phyloP scores from a whole-genome alignment of 2,329 filamentous ascomycete genomes.

The Eutypella sp. region DNA sequence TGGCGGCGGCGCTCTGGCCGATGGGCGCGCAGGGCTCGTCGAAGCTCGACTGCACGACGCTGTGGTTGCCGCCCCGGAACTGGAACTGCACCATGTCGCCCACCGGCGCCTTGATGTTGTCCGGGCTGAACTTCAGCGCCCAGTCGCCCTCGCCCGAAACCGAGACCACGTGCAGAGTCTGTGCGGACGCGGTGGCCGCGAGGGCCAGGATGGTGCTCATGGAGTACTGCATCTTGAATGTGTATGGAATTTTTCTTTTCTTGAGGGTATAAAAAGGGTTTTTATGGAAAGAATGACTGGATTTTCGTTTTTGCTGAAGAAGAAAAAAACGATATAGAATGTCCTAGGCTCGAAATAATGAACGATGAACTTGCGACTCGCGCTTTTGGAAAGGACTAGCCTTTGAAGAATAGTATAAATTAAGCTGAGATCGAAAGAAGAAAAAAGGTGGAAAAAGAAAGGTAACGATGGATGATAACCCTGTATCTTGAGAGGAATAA shows the following conservation, averaged over 20 bases:
- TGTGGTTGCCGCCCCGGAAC: constrained; percentile 68
- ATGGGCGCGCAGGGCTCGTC: constrained; percentile 65
- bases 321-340: too few species aligned
- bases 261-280: constrained; percentile 5
- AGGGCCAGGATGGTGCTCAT: constrained; percentile 43
- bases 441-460: constrained; percentile 17
- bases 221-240: constrained; percentile 48
- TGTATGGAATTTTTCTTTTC: constrained; percentile 12
- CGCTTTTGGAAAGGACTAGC: constrained; percentile 49
- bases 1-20: constrained; percentile 42
- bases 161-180: constrained; percentile 56
- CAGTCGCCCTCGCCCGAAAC: constrained; percentile 52
- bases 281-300: too few species aligned
- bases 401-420: constrained; percentile 30
- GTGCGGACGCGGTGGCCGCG: constrained; percentile 35
- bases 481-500: constrained; percentile 16
- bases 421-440: constrained; percentile 14
- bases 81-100: constrained; percentile 65
- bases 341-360: too few species aligned
- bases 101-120: constrained; percentile 56
- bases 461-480: constrained; percentile 19
- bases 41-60: constrained; percentile 72
- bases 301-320: too few species aligned
- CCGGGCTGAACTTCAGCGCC: constrained; percentile 58
- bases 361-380: too few species aligned